Conservation (phyloP, 179 eudicot genomes). For the Silene vulgaris region DNA sequence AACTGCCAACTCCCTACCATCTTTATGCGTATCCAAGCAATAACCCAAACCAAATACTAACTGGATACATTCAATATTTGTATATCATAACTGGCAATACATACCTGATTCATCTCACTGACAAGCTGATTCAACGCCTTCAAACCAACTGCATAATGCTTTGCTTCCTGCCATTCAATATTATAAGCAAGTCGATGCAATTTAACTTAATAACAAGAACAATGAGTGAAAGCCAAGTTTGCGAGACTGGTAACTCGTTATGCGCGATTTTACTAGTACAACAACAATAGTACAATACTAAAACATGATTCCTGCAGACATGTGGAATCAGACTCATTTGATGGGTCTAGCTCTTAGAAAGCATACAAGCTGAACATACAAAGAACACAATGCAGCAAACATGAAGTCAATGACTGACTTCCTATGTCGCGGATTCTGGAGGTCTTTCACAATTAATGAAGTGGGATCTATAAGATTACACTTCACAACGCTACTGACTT, state of each 20-base stretch:
- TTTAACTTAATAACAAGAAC: constrained; percentile 16
- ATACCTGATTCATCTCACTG: constrained; percentile 49
- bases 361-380: not conserved
- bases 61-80: not conserved
- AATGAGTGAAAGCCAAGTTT: not conserved
- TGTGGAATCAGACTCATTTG: not conserved
- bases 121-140: constrained; percentile 49
- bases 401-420: not conserved
- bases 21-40: not conserved
- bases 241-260: not conserved
- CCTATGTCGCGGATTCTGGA: constrained; percentile 1
- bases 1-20: not conserved
- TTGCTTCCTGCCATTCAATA: constrained; percentile 32
- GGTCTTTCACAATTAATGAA: not conserved
- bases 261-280: not conserved
- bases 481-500: not conserved
- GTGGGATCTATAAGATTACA: not conserved
- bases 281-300: not conserved
- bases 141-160: constrained; percentile 49
- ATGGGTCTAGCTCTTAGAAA: not conserved
- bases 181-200: constrained; percentile 8
- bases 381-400: not conserved
- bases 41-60: constrained; percentile 2
- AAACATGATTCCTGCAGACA: constrained; percentile 8
- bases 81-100: constrained; percentile 5